Evolutionary conservation across 2,329 filamentous ascomycete species (phyloP), one percentile per base, ranked within the genome.

Genomic region (Clathrospora elynae): DNA sequence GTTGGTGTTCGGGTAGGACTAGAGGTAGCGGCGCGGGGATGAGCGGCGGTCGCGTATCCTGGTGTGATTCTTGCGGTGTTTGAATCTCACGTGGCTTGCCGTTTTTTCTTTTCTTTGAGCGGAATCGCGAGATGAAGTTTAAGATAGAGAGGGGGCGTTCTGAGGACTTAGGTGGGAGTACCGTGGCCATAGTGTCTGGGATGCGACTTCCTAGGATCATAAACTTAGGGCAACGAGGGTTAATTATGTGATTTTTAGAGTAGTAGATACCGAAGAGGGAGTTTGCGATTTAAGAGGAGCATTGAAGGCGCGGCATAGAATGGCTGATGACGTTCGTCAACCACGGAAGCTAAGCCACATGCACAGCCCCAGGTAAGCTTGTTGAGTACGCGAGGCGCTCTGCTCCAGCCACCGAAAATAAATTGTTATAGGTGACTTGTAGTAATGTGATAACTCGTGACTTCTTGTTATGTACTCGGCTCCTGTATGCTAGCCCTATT

Each of bases 1-100:
- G 44, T 50, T 69, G 61, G 42, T 70, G 66, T 36, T 63, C 51
- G 22, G 62, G 55, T 2, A 66, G 51, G 20, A 70, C 61, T n/a
- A 69, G 42, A 1, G 67, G 64, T 1, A 70, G 42, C 2, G 58
- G 59, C 4, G 53, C 57, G 2, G 46, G 38, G 5, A 49, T 50
- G 1, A 69, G 52, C 7, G 63, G 49, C 5, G 55, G 51, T n/a
- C 55, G 43, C 16, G 50, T 37, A 25, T 64, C 56, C 38, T 42
- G 24, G 25, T 2, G 11, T 22, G 17, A 13, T 13, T 39, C 16
- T 24, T 31, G 16, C 10, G 26, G 19, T 14, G 28, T 6, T 23
- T 17, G 18, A 4, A 8, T 36, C 11, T 9, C 13, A 6, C n/a
- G 2, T 10, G 46, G 18, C 4, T 38, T 48, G 11, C 17, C 32